Evolutionary conservation across 148 eudicot species (phyloP).

Genomic region (Fallopia convolvulus): DNA sequence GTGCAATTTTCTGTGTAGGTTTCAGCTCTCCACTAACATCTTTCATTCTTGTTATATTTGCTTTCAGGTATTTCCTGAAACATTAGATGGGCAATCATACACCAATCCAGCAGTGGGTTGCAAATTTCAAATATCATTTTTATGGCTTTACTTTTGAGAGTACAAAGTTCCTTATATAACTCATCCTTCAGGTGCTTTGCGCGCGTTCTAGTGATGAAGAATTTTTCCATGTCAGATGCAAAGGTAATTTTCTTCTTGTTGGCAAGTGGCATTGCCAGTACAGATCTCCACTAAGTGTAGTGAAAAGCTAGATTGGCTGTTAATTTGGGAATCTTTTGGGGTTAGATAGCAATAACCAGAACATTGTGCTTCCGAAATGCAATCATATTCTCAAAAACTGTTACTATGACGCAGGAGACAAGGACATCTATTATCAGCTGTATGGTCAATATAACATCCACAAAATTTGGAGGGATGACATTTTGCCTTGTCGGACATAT

Average conservation of each 20-base stretch:
- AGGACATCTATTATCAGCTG: slow-evolving; percentile 53
- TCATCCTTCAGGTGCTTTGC: slow-evolving; percentile 50
- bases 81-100: slow-evolving; percentile 52
- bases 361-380: background rate
- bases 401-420: slow-evolving; percentile 43
- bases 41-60: slow-evolving; percentile 4
- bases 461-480: slow-evolving; percentile 84
- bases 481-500: slow-evolving; percentile 84
- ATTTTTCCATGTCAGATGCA: slow-evolving; percentile 61
- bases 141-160: background rate
- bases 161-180: background rate
- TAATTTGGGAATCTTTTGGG: background rate
- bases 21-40: background rate
- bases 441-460: slow-evolving; percentile 64
- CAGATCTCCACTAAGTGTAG: background rate
- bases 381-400: background rate
- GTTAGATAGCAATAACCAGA: background rate
- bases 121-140: background rate
- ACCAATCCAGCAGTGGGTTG: slow-evolving; percentile 60
- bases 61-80: slow-evolving; percentile 71
- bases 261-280: background rate
- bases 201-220: slow-evolving; percentile 85
- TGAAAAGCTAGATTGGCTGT: background rate
- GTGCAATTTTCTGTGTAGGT: background rate
- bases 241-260: slow-evolving; percentile 39